Evolutionary conservation across 75 land plant genomes (phyloP).

Genomic region (Ceratopteris richardii): DNA sequence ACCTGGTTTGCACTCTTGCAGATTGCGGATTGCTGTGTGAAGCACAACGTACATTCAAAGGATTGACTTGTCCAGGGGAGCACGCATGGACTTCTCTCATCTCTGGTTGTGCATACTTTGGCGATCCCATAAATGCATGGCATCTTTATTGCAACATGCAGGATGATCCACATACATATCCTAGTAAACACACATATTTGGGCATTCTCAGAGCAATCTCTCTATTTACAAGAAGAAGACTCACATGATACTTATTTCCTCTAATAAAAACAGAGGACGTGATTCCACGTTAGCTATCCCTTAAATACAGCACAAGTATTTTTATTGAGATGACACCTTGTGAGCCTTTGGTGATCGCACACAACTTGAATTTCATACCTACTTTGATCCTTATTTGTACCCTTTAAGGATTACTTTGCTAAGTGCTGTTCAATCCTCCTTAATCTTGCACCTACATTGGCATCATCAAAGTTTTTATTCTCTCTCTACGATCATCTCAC

Average conservation of each 20-base stretch:
- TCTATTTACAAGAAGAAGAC: too few species aligned
- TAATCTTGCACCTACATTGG: too few species aligned
- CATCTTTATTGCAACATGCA: not conserved
- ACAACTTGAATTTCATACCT: constrained; percentile 48
- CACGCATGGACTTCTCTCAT: constrained; percentile 23
- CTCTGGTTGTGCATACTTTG: constrained; percentile 29
- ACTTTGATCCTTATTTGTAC: constrained; percentile 54
- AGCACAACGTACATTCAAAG: not conserved
- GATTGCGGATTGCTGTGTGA: constrained; percentile 2
- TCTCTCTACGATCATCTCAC: too few species aligned
- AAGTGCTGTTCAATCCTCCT: too few species aligned
- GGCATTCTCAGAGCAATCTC: not conserved
- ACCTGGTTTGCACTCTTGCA: not conserved
- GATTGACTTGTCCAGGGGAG: not conserved
- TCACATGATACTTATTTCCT: too few species aligned
- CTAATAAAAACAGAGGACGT: too few species aligned
- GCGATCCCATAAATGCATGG: not conserved
- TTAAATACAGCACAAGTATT: too few species aligned
- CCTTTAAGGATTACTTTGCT: too few species aligned
- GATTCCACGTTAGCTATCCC: too few species aligned
- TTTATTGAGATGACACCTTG: too few species aligned
- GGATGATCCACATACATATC: not conserved
- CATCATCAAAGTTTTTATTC: too few species aligned
- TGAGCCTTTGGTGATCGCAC: constrained; percentile 36
- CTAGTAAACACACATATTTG: not conserved